phyloP scores from a whole-genome alignment of 352 stramenopile genomes.

The Blastocystis hominis region DNA sequence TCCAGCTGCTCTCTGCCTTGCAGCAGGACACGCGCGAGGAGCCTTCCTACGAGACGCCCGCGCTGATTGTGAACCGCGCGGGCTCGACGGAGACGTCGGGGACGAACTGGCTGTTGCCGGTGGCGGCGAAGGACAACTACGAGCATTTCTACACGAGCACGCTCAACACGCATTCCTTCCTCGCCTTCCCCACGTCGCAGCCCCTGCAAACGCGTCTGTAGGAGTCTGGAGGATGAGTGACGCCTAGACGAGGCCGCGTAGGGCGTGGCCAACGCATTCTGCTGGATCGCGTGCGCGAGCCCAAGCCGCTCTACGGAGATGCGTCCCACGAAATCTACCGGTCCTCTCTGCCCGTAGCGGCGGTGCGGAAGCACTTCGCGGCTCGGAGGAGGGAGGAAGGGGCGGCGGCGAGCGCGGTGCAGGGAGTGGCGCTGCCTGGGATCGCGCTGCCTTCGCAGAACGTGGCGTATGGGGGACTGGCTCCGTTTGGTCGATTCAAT shows the following conservation, averaged over 20 bases:
- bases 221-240: neutral
- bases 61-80: neutral
- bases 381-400: neutral
- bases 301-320: neutral
- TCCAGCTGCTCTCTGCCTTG: neutral
- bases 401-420: neutral
- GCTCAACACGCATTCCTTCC: neutral
- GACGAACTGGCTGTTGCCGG: slow-evolving; percentile 1
- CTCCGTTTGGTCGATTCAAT: neutral
- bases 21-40: neutral
- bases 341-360: neutral
- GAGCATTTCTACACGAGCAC: neutral
- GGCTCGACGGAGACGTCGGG: neutral
- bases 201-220: neutral
- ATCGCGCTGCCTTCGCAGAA: neutral
- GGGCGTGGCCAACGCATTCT: slow-evolving; percentile 15
- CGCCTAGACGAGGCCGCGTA: slow-evolving; percentile 12
- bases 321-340: neutral
- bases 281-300: slow-evolving; percentile 9
- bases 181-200: no score
- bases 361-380: neutral
- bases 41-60: neutral
- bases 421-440: neutral
- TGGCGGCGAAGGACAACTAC: neutral
- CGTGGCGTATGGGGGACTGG: neutral